phyloP scores from a whole-genome alignment of 1,284 basidiomycete genomes.

The Waitea zeae region DNA sequence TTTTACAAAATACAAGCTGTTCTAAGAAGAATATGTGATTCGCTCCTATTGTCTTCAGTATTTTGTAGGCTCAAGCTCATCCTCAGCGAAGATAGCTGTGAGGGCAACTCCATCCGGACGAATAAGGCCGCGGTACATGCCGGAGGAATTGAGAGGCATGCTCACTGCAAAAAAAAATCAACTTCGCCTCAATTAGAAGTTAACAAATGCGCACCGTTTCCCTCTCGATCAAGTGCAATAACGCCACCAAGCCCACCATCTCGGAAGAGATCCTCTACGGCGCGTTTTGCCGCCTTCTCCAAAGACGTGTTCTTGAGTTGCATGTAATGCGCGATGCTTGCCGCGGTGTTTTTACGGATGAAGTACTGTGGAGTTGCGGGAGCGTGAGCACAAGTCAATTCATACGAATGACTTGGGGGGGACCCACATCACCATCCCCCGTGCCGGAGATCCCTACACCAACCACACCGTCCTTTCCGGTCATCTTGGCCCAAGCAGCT shows the following conservation, averaged over 20 bases:
- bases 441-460: slow-evolving; percentile 70
- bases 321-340: slow-evolving; percentile 49
- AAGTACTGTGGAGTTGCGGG: slow-evolving; percentile 43
- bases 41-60: too few species aligned
- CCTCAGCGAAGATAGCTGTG: slow-evolving; percentile 65
- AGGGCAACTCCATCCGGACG: slow-evolving; percentile 43
- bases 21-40: too few species aligned
- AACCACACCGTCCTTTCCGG: slow-evolving; percentile 16
- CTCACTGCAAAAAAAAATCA: slow-evolving; percentile 24
- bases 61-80: slow-evolving; percentile 31
- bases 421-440: slow-evolving; percentile 60
- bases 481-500: slow-evolving; percentile 22
- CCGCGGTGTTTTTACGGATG: slow-evolving; percentile 51
- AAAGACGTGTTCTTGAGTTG: slow-evolving; percentile 41
- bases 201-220: slow-evolving; percentile 29
- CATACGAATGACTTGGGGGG: too few species aligned
- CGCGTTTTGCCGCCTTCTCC: slow-evolving; percentile 30
- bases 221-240: slow-evolving; percentile 46
- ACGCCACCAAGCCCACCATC: slow-evolving; percentile 53
- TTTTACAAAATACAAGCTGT: too few species aligned
- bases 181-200: neutral
- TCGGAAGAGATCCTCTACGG: slow-evolving; percentile 34
- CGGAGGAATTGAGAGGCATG: slow-evolving; percentile 53
- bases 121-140: slow-evolving; percentile 72
- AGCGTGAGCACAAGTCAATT: neutral